Evolutionary conservation across 768 basidiomycete genomes (phyloP).

Genomic region (Mycena galopus): DNA sequence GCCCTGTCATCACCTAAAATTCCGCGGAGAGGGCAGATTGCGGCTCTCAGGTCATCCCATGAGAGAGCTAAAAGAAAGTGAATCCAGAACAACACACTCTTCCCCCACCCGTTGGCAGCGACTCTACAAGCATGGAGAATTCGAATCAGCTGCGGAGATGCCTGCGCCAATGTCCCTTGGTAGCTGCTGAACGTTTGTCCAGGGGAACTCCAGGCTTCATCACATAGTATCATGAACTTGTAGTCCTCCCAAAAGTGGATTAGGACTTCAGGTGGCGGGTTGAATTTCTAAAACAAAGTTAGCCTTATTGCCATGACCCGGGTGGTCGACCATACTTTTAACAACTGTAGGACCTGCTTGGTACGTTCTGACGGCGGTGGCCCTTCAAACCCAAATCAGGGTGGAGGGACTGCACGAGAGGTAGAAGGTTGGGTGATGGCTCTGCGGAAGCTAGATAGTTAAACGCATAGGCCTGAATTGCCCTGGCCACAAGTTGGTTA

Average conservation of each 20-base stretch:
- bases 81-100: background rate
- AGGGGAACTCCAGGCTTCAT: background rate
- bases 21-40: background rate
- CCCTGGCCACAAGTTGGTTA: no score
- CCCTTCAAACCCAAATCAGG: no score
- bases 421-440: no score
- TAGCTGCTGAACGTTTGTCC: background rate
- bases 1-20: background rate
- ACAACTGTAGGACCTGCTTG: no score
- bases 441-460: no score
- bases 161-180: background rate
- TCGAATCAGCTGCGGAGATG: background rate
- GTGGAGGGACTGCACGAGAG: no score
- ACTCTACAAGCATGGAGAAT: conserved; percentile 2
- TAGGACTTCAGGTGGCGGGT: background rate
- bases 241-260: conserved; percentile 10
- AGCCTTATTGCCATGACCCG: no score
- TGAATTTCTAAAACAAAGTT: background rate
- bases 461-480: no score
- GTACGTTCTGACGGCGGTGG: no score
- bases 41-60: background rate
- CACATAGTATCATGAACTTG: background rate
- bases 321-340: no score
- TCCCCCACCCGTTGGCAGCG: background rate
- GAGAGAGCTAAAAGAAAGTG: background rate